A percentile compares a stretch with the other conserved stretches of the same genome.
These are phyloP conservation scores for Collybia mongolica DNA, from an alignment of 768 basidiomycete genomes.

Conservation along the genomic window DNA sequence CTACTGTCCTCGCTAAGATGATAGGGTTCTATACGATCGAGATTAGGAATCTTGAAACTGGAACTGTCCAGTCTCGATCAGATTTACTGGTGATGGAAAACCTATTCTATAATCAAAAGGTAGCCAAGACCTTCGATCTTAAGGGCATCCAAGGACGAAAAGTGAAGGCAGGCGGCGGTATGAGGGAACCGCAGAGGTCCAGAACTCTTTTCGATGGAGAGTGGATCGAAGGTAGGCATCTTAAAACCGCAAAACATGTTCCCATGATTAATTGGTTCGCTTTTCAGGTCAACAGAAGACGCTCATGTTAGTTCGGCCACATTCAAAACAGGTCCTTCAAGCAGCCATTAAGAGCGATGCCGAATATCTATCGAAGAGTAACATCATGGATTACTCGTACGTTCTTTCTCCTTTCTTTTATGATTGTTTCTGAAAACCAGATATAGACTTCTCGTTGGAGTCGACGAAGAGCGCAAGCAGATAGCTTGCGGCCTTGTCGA, in stretches of 20 bases:
- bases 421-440: neutral
- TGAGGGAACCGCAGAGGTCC: constrained; percentile 30
- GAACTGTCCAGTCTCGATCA: constrained; percentile 59
- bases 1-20: constrained; percentile 75
- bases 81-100: constrained; percentile 88
- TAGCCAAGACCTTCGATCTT: constrained; percentile 73
- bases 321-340: constrained; percentile 69
- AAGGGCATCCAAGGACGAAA: constrained; percentile 83
- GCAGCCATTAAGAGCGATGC: constrained; percentile 71
- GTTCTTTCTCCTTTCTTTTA: constrained; percentile 20
- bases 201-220: constrained; percentile 79
- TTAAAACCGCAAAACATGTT: neutral
- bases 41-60: constrained; percentile 70
- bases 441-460: constrained; percentile 64
- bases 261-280: neutral
- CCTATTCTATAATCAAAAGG: constrained; percentile 68
- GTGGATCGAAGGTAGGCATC: constrained; percentile 71
- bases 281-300: constrained; percentile 60
- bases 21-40: constrained; percentile 82
- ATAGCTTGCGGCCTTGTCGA: constrained; percentile 82
- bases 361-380: constrained; percentile 70
- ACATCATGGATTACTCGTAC: constrained; percentile 88
- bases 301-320: constrained; percentile 63
- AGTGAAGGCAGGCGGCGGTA: constrained; percentile 49
- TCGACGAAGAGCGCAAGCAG: constrained; percentile 64